Evolutionary conservation across 106 monocot genomes (phyloP), one percentile per base, ranked within the genome.

Genomic region (Acorus calamus): DNA sequence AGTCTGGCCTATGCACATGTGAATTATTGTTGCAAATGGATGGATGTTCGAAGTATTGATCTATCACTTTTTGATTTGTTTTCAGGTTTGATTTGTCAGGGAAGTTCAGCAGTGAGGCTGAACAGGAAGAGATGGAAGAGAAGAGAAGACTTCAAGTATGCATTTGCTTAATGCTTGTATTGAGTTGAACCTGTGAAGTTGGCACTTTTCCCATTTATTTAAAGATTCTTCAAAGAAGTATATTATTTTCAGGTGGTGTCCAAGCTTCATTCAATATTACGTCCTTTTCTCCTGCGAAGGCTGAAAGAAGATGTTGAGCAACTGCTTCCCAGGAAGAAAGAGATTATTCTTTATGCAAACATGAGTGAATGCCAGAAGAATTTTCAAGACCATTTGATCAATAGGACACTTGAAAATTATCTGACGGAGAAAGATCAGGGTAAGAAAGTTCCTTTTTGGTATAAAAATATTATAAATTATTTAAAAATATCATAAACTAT

Each of bases 261-360:
- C 51, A 98, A 91, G 64, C 80, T 98, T 14, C 96, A 98, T 77
- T 66, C 80, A 3, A 98, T 98, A 60, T 67, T 98, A 52, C 90
- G 96, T 5, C 96, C 96, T 14, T 98, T 98, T 78, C 91, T 98
- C 56, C 66, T 98, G 57, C 62, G 96, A 62, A 77, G 96, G 46
- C 76, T 98, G 74, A 98, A 98, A 74, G 87, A 74, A 60, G 87
- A 91, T 81, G 96, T 98, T n/a, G 96, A 98, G 58, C 79, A 81
- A 52, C 78, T 87, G 80, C 87, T 98, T 78, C 96, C 96, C 6
- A 55, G 63, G 50, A 98, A 98, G 78, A 98, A 91, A 68, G 96
- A 98, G 79, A 98, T 98, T 44, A 98, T 98, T 67, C 65, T 98
- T 28, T 98, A 98, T 77, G 96, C 91, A 52, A 83, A 77, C 60